Evolutionary conservation across 2,329 filamentous ascomycete genomes (phyloP), one percentile per base, ranked within the genome.

Genomic region (Fusarium sororula): DNA sequence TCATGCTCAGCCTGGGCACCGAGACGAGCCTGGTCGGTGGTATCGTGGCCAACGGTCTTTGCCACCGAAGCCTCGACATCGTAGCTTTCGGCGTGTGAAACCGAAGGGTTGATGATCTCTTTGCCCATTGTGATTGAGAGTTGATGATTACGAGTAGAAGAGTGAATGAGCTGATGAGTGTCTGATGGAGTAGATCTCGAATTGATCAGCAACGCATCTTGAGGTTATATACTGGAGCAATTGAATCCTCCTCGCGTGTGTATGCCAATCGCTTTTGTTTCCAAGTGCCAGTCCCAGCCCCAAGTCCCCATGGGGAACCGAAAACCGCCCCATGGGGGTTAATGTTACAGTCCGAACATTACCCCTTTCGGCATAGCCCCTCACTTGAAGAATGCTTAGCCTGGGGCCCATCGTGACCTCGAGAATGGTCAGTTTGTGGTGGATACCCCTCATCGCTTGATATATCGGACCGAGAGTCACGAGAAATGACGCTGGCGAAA

Each of bases 1-100:
- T 74, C 75, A 44, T 82, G 80, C 53, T 80, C 78, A 9, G 68
- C 68, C 8, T 70, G 60, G 7, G 68, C 60, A 18, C 63, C 71
- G 24, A 74, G 71, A 50, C 72, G 60, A 32, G 67, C 68, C 9
- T 72, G 65, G 14, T 68, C 67, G 22, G 64, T 68, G 4, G 68
- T 70, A 8, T 70, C 66, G 17, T 70, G 66, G 3, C 48, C 53
- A 24, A 44, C 56, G 1, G 38, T 38, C 24, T 55, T 70, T 18
- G 53, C 41, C 5, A 63, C 57, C 5, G 54, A 48, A 11, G 66
- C 66, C 7, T 70, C 68, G 26, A 66, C 26, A 51, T 70, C 68
- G 41, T 55, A 48, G 66, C 45, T 54, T 6, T 69, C 66, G 38
- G 68, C 68, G 48, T 70, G 68, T 2, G 60, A 66, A 26, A 70